Conservation (phyloP, 129 eudicot genomes). For the Pulicaria dysenterica region DNA sequence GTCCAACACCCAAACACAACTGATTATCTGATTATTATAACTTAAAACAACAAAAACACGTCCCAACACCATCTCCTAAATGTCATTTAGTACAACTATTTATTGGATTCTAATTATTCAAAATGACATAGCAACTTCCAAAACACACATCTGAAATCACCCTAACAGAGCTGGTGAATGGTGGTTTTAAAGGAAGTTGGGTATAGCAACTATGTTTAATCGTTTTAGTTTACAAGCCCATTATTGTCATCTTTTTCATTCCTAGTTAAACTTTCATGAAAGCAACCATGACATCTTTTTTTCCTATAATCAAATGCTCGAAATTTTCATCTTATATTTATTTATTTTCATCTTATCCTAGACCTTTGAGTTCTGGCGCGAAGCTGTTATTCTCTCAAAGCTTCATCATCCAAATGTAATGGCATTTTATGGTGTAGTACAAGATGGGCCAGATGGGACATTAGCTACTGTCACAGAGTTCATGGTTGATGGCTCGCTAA, state of each 20-base stretch:
- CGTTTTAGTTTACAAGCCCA: conserved; percentile 8
- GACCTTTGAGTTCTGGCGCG: conserved; percentile 90
- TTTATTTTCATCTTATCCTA: conserved; percentile 30
- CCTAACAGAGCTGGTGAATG: neutral
- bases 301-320: conserved; percentile 1
- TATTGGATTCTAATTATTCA: neutral
- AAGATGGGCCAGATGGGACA: conserved; percentile 97
- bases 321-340: conserved; percentile 2
- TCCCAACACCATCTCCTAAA: neutral
- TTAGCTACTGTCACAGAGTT: conserved; percentile 90
- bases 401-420: conserved; percentile 98
- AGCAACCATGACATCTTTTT: neutral
- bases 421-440: conserved; percentile 97
- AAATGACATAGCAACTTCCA: neutral
- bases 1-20: conserved; percentile 4
- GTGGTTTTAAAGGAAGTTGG: conserved; percentile 2
- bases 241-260: neutral
- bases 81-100: neutral
- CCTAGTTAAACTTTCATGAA: neutral
- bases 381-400: conserved; percentile 86
- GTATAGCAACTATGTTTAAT: neutral
- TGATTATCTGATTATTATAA: conserved; percentile 2
- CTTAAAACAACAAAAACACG: neutral
- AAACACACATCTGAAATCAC: neutral
- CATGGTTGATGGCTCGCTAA: conserved; percentile 94